Evolutionary conservation across 495 filamentous ascomycete genomes (phyloP).

Genomic region (Aspergillus nanangensis): DNA sequence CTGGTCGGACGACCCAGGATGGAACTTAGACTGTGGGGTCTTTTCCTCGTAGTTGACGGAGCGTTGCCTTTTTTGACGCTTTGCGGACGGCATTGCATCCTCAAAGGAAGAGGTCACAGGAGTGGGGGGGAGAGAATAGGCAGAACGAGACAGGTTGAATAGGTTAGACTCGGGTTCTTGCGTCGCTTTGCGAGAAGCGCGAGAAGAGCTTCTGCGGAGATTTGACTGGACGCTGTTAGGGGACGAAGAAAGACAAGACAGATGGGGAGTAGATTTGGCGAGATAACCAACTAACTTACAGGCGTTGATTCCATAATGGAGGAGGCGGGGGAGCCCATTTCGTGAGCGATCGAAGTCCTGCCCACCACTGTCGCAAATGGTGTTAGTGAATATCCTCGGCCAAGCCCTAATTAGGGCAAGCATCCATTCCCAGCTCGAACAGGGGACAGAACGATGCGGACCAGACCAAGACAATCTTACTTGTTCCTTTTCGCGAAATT

Average conservation of each 20-base stretch:
- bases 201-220: slow-evolving; percentile 19
- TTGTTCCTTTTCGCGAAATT: no score
- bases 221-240: slow-evolving; percentile 3
- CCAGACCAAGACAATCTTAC: background rate
- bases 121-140: slow-evolving; percentile 21
- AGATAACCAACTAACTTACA: slow-evolving; percentile 12
- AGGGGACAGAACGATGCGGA: no score
- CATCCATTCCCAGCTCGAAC: background rate
- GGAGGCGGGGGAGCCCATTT: slow-evolving; percentile 13
- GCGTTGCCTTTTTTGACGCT: slow-evolving; percentile 22
- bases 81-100: slow-evolving; percentile 19
- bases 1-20: slow-evolving; percentile 3
- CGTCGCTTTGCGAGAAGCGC: slow-evolving; percentile 16
- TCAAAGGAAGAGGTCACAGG: slow-evolving; percentile 22
- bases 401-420: slow-evolving; percentile 1
- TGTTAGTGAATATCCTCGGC: background rate
- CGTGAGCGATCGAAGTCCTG: slow-evolving; percentile 18
- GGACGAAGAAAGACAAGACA: background rate
- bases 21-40: slow-evolving; percentile 5
- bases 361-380: slow-evolving; percentile 15
- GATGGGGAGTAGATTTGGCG: no score
- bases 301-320: slow-evolving; percentile 11
- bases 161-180: slow-evolving; percentile 13
- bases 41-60: slow-evolving; percentile 11
- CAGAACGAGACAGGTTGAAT: slow-evolving; percentile 13